Conservation (phyloP, 441 rosid species). For the Omphalea diandra region DNA sequence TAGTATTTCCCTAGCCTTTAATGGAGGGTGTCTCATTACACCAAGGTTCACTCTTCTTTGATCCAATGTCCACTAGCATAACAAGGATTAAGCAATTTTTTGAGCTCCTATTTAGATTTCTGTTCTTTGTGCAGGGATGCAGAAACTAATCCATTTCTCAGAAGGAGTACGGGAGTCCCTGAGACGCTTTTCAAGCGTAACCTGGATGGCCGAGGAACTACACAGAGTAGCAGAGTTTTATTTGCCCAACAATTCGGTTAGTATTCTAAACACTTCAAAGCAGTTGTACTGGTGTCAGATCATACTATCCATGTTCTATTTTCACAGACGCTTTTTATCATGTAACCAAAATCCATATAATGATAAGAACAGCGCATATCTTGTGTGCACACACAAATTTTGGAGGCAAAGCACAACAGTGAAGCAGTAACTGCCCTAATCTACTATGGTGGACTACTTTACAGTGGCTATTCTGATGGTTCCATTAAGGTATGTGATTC, state of each 20-base stretch:
- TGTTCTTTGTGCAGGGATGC: slow-evolving; percentile 56
- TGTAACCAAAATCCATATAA: slow-evolving; percentile 12
- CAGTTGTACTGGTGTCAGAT: background rate
- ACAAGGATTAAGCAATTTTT: background rate
- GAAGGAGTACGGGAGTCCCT: slow-evolving; percentile 89
- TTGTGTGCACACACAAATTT: slow-evolving; percentile 88
- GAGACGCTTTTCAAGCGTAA: slow-evolving; percentile 77
- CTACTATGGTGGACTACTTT: slow-evolving; percentile 83
- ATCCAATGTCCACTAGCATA: background rate
- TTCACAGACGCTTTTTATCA: background rate
- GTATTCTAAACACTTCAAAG: slow-evolving; percentile 24
- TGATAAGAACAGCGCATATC: slow-evolving; percentile 74
- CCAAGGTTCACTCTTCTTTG: background rate
- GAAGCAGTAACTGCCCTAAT: slow-evolving; percentile 89
- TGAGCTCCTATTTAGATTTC: slow-evolving; percentile 19
- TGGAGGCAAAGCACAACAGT: slow-evolving; percentile 61
- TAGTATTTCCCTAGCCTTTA: too few relatives aligned
- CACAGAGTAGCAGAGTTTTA: slow-evolving; percentile 82
- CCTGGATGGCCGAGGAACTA: slow-evolving; percentile 97
- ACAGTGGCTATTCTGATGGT: slow-evolving; percentile 85
- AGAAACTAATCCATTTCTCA: slow-evolving; percentile 71
- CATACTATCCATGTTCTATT: background rate
- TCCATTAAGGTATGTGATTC: slow-evolving; percentile 59
- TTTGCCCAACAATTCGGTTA: slow-evolving; percentile 71
- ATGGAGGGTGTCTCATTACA: too few relatives aligned